Percentiles rank a stretch among this genome's conserved stretches.
phyloP scores from a whole-genome alignment of 116 monocot genomes.

The Cymodocea nodosa region DNA sequence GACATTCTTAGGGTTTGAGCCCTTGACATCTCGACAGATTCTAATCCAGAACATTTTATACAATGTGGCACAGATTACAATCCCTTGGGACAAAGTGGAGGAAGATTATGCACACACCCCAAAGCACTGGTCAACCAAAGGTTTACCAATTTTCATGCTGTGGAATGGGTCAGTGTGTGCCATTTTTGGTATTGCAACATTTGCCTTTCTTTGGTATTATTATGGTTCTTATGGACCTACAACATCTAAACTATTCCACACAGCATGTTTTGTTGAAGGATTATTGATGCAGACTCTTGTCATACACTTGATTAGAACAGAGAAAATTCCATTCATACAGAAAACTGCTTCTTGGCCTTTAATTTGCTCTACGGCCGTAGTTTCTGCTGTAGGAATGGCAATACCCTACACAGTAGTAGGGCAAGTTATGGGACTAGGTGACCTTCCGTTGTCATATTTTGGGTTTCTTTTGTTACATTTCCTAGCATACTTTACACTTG shows the following conservation, averaged over 20 bases:
- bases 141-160: slow-evolving; percentile 23
- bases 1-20: slow-evolving; percentile 20
- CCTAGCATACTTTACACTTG: slow-evolving; percentile 22
- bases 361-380: slow-evolving; percentile 16
- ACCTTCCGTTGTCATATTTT: slow-evolving; percentile 33
- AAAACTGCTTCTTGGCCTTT: slow-evolving; percentile 32
- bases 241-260: slow-evolving; percentile 18
- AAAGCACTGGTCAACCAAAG: slow-evolving; percentile 20
- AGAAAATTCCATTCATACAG: slow-evolving; percentile 32
- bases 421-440: slow-evolving; percentile 19
- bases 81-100: slow-evolving; percentile 44
- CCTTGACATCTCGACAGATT: slow-evolving; percentile 24
- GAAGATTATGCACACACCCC: slow-evolving; percentile 20
- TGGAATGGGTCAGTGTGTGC: slow-evolving; percentile 30
- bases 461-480: slow-evolving; percentile 27
- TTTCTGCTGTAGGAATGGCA: slow-evolving; percentile 14
- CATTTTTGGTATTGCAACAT: slow-evolving; percentile 25
- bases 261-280: slow-evolving; percentile 42
- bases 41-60: slow-evolving; percentile 36
- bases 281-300: slow-evolving; percentile 35
- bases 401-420: slow-evolving; percentile 21
- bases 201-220: slow-evolving; percentile 21
- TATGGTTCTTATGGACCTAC: slow-evolving; percentile 11
- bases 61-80: slow-evolving; percentile 31
- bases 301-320: slow-evolving; percentile 37